Percentiles rank a stretch among this genome's conserved stretches.
These are phyloP conservation scores for Combretum micranthum DNA, from an alignment of 345 rosid species.

Conservation along the genomic window DNA sequence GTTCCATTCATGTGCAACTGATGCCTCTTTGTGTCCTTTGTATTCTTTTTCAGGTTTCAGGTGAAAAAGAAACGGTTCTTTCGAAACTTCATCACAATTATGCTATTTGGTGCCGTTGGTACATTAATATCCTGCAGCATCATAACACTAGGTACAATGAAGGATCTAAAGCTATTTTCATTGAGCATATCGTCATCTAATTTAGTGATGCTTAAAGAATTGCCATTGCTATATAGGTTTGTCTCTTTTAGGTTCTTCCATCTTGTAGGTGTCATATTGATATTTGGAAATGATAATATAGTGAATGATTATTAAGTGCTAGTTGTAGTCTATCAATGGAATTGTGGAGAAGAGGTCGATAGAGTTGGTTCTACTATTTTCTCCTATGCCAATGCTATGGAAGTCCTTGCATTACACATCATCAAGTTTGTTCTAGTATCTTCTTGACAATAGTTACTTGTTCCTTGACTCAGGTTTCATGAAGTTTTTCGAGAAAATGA, in stretches of 20 bases:
- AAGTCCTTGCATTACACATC: background rate
- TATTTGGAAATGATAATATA: no score
- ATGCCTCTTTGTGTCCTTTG: background rate
- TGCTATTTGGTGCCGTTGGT: conserved; percentile 88
- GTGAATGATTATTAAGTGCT: no score
- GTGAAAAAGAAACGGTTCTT: conserved; percentile 98
- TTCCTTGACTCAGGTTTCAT: conserved; percentile 59
- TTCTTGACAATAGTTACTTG: conserved; percentile 9
- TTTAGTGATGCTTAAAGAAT: background rate
- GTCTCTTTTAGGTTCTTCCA: no score
- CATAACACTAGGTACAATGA: conserved; percentile 60
- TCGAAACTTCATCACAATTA: conserved; percentile 84
- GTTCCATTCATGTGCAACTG: background rate
- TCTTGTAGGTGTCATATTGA: no score
- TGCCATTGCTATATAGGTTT: no score
- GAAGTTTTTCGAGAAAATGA: conserved; percentile 55
- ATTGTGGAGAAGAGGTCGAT: no score
- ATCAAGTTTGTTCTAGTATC: background rate
- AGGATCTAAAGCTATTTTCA: background rate
- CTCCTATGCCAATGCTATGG: no score
- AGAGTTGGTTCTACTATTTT: no score
- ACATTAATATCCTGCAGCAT: conserved; percentile 70
- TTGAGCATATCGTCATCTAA: background rate
- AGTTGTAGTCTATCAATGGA: no score
- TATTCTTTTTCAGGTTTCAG: conserved; percentile 66